Base-by-base conservation (phyloP, 495 filamentous ascomycete species). In the Aspergillus cristatus region DNA sequence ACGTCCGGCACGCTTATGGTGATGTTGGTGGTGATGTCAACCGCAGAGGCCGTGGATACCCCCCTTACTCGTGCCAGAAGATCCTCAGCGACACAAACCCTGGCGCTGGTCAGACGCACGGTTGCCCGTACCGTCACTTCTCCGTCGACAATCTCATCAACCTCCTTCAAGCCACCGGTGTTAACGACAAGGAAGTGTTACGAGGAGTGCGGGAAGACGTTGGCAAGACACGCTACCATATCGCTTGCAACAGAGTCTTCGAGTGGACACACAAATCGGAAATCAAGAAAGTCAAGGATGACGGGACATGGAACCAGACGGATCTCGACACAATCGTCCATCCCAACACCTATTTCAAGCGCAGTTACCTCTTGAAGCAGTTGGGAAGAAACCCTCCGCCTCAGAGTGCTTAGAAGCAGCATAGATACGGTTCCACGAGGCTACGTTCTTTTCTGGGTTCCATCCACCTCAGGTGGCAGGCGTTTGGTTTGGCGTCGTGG, bases 241-340 rank as follows among this genome's bases (percentile, higher is more conserved):
- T 97, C 54, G 93, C 91, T 30, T 99, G 93, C 62, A 99, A 96
- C 60, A 68, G 87, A 11, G 91, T 99, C 7, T 99, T 97, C 57
- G 93, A 99, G 48, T 77, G 77, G 48, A 58, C 78, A 13, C 89
- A 97, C 60, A 86, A 82, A 58, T 69, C 62, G n/a, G 86, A 96
- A 54, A 76, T 99, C 40, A 87, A 85, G 62, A 79, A 77, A 52
- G 90, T 87, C 37, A 91, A 86, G 62, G 90, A 97, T 24, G 72
- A 78, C 25, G 77, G 78, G 6, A 65, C 77, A 22, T 88, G 86
- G 85, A 74, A 75, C 18, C 70, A 79, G n/a, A 70, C 75, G 4
- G 82, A 93, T 52, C 69, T 93, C 24, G 91, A 96, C 62, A 97
- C 88, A 1, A 96, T 99, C 47, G 81, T 94, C 14, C 93, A 99